Conservation (phyloP, 2,329 filamentous ascomycete genomes). For the Teratosphaeria viscida region DNA sequence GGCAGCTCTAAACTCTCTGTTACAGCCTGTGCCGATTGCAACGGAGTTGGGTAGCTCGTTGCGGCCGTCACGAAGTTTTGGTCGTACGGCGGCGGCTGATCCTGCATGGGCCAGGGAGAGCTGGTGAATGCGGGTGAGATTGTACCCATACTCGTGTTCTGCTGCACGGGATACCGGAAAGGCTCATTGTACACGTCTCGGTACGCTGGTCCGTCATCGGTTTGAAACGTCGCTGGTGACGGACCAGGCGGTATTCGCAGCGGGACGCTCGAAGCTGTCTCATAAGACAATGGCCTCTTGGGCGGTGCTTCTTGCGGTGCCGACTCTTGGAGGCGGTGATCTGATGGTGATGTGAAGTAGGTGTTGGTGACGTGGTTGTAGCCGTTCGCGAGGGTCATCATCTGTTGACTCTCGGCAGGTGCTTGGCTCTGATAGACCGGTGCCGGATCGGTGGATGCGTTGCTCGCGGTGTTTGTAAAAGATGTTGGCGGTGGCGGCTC, state of each 20-base stretch:
- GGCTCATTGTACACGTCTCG: not conserved
- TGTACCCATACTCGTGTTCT: not conserved
- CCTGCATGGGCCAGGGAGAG: not conserved
- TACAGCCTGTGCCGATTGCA: not conserved
- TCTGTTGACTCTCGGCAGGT: not conserved
- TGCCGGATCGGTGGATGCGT: not conserved
- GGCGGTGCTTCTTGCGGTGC: not conserved
- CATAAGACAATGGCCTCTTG: conserved; percentile 5
- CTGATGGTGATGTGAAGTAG: not conserved
- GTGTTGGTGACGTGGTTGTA: not conserved
- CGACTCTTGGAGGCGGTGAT: not conserved
- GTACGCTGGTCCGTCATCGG: not conserved
- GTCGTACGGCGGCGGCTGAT: not conserved
- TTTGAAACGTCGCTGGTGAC: not conserved
- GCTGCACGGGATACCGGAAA: not conserved
- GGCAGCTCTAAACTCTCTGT: not conserved
- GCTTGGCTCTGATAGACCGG: not conserved
- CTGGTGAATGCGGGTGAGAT: not conserved
- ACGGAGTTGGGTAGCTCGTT: not conserved
- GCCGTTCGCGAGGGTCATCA: not conserved
- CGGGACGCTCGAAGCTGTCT: conserved; percentile 1
- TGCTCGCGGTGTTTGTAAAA: not conserved
- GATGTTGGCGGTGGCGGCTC: not conserved
- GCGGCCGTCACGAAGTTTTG: not conserved
- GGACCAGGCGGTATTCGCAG: conserved; percentile 4